These are phyloP conservation scores for Capsicum rhomboideum DNA, from an alignment of 257 asterid species.

Conservation along the genomic window DNA sequence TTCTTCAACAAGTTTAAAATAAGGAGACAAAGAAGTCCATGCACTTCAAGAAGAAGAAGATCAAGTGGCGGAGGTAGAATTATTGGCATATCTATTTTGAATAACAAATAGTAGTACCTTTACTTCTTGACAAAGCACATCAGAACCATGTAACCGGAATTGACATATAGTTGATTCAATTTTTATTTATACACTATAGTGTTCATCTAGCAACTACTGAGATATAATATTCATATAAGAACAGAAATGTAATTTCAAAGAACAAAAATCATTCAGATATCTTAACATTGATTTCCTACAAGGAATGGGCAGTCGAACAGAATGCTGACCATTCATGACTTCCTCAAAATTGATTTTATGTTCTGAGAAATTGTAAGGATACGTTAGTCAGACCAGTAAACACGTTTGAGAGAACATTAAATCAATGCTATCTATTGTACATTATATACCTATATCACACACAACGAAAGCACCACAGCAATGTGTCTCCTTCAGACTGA, in stretches of 20 bases:
- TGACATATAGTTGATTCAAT: background rate
- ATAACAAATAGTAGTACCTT: background rate
- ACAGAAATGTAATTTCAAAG: background rate
- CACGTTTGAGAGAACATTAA: background rate
- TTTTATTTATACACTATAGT: background rate
- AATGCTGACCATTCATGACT: background rate
- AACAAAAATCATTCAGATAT: background rate
- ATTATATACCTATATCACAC: background rate
- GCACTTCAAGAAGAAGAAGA: too few relatives aligned
- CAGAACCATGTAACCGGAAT: background rate
- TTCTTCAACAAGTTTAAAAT: too few relatives aligned
- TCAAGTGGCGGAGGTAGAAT: background rate
- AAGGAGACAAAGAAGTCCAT: too few relatives aligned
- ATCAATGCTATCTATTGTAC: background rate
- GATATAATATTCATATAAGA: background rate
- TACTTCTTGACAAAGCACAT: background rate
- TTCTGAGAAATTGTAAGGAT: background rate
- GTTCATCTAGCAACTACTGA: background rate
- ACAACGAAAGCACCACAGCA: background rate
- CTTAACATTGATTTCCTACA: background rate
- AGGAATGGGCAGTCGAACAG: background rate
- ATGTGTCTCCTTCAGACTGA: slow-evolving; percentile 24
- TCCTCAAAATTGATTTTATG: background rate
- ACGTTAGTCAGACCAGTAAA: background rate
- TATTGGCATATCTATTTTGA: background rate